These are phyloP conservation scores for Umbelopsis sp. DNA, from an alignment of 192 early-diverging fungal genomes.

Conservation along the genomic window DNA sequence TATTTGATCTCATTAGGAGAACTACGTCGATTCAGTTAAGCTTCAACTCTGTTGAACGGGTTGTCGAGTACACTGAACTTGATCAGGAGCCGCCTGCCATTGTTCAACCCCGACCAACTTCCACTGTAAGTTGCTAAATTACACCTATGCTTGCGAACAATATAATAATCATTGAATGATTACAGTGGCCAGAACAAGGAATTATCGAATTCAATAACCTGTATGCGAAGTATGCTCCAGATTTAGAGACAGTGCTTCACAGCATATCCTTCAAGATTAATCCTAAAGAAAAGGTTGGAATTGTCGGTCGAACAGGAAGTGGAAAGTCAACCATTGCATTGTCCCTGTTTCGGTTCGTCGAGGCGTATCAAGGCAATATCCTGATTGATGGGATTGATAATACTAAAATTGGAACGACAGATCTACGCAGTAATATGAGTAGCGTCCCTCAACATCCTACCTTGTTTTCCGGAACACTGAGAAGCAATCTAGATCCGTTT, in stretches of 20 bases:
- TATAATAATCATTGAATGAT: not conserved
- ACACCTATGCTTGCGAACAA: not conserved
- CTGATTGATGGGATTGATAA: constrained; percentile 77
- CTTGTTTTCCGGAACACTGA: constrained; percentile 54
- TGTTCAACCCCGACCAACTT: not conserved
- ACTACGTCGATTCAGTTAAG: not conserved
- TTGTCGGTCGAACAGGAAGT: constrained; percentile 62
- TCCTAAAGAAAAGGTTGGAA: constrained; percentile 49
- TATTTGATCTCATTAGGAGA: not conserved
- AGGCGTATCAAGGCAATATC: constrained; percentile 68
- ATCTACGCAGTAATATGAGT: constrained; percentile 72
- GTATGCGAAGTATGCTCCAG: not conserved
- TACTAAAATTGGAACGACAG: constrained; percentile 63
- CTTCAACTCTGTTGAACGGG: constrained; percentile 61
- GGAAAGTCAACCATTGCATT: constrained; percentile 81
- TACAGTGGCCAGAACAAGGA: not conserved
- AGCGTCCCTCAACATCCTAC: constrained; percentile 79
- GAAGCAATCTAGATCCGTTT: constrained; percentile 92
- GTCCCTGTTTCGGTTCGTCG: constrained; percentile 80
- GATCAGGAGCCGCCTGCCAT: constrained; percentile 33
- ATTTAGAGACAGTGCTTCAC: constrained; percentile 20
- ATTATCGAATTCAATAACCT: not conserved
- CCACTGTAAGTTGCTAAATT: not conserved
- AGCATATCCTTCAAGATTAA: constrained; percentile 67
- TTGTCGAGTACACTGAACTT: constrained; percentile 51